Base-by-base conservation (phyloP, 352 stramenopile species). In the Phytopythium oedochilum region DNA sequence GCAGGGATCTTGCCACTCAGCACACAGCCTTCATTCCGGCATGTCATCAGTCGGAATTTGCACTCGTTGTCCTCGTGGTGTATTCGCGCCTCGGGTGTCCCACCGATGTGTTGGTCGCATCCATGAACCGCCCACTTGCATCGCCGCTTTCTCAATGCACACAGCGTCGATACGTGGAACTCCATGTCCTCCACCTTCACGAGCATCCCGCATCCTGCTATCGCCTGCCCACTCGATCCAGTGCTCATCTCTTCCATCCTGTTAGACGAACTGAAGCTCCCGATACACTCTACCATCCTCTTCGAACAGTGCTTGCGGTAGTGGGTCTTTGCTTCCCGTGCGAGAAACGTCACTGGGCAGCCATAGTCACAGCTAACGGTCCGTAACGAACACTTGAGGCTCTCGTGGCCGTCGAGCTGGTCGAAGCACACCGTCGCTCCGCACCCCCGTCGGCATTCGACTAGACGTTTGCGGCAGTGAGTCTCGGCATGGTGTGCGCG, bases 41-140 rank as follows among this genome's bases (percentile, higher is more conserved):
- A 93, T 0, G 40, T n/a, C 0, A 85, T 61, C 0, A 72, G 35
- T 0, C 80, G 78, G 55, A 79, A 91, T 36, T 54, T 49, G 53
- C 83, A 91, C 55, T 83, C 80, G 6, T 64, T 57, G 6, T 72
- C 65, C 59, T 93, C 80, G 34, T 93, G 83, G 29, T 82, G 60
- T 8, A 63, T 51, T 10, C 78, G 70, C 25, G 64, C 73, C 42
- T 72, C 68, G 2, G 60, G 43, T 5, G 68, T 52, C 2, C 80
- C 80, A 18, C 73, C 67, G 34, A 88, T 66, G 14, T 40, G 50
- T 20, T 68, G 61, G 8, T 63, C 44, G 28, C 83, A 93, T 14
- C 83, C 83, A 35, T 82, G 55, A 32, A 3, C 26, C 6, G 56
- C 29, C 76, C 78, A 91, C 43, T 83, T 82, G 34, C 80, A 93